Evolutionary conservation across 108 stramenopile genomes (phyloP), one percentile per base, ranked within the genome.

Genomic region (Nitzschia sp.): DNA sequence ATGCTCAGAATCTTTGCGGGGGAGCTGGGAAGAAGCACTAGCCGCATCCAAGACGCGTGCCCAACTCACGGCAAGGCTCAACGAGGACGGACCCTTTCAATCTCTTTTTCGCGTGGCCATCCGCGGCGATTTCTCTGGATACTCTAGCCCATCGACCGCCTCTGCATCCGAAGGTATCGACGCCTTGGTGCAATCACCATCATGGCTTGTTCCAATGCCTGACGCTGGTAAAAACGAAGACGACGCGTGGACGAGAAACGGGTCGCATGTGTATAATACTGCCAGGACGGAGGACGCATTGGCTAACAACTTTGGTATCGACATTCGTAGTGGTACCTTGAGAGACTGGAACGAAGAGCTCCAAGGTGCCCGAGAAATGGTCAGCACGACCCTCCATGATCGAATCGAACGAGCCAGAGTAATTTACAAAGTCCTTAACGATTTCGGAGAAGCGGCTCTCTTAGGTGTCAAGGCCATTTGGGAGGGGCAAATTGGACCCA

Each of bases 301-400:
- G 13, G 64, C 76, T 1, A 67, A 71, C 36, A 73, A 77, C 6
- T 95, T 83, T 64, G 97, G 97, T n/a, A 77, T 97, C 65, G 97
- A 97, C 54, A 67, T 95, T 29, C 79, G 91, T 21, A 78, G 57
- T 54, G 97, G 97, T 6, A 80, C 82, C 3, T 50, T 81, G 34
- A 73, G 96, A 31, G 97, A 98, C 69, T 98, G 97, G 97, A 97
- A 98, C 61, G 97, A 98, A 57, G 97, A 98, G 71, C 77, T 94
- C 15, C 97, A 97, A 72, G 64, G 77, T 58, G 87, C 89, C 9
- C 68, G 93, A 36, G 95, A 96, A 71, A 83, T 97, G 84, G 83
- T 89, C 22, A 83, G 66, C 15, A 70, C 61, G 27, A 87, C 72
- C 16, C 59, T 93, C 15, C 75, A 54, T 23, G 87, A 97, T 63